Base-by-base conservation (phyloP, 768 basidiomycete species). In the Pholiota conissans region DNA sequence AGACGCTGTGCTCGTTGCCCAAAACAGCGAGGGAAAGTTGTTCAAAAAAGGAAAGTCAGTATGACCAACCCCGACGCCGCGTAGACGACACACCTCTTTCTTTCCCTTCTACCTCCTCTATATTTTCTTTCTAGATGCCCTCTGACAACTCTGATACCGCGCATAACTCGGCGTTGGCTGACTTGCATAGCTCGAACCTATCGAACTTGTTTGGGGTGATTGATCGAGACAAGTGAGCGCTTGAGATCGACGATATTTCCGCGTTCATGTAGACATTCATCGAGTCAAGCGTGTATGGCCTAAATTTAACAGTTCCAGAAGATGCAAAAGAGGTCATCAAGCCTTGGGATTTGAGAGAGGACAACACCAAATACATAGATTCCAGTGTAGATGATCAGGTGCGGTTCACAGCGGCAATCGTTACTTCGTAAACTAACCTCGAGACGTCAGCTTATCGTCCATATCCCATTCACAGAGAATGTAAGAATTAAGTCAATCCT, bases 341-440 rank as follows among this genome's bases (percentile, higher is more conserved):
- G 70, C 84, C 88, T 2, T 94, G 92, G 92, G 81, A 87, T 55
- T 78, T 89, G 63, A 76, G 91, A 45, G 89, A 93, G 22, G 84
- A 87, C 49, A 86, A 81, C 10, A 72, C 71, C 3, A 79, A 76
- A 61, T 93, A 75, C 59, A 85, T 84, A 13, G 88, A 93, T 18
- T 93, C 91, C 0, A 86, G 84, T 29, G 91, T 93, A 13, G 92
- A 94, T 62, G 91, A 94, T 66, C 90, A 94, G 82, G 91, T 90
- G 59, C 49, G 76, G 18, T 10, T 45, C 37, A 10, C 32, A 24
- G 22, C 26, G 48, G 24, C 39, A 20, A 20, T 13, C 27, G 14
- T 8, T 27, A 52, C 30, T 14, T 22, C 40, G 20, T 24, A 65
- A 52, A 35, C 29, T 52, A 47, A 68, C 47, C 50, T 50, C 24